Conservation (phyloP, 768 basidiomycete genomes). For the Phaffia australis region DNA sequence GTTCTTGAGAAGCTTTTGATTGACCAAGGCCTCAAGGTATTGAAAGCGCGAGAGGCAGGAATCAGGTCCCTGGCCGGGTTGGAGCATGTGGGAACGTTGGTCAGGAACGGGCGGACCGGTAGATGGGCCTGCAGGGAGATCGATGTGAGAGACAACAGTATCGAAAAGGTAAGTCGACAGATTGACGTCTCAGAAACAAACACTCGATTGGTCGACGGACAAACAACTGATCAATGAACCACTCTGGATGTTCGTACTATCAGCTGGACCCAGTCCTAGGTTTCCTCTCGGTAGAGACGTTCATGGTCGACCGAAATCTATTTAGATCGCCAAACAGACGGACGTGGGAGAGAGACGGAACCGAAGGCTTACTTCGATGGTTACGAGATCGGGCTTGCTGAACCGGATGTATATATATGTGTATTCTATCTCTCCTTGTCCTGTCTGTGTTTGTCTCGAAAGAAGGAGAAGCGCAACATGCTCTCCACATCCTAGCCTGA, state of each 20-base stretch:
- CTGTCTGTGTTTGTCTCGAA: too few relatives aligned
- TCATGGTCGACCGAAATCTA: constrained; percentile 29
- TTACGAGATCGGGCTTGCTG: not conserved
- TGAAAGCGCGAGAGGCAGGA: constrained; percentile 15
- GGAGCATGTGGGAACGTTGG: constrained; percentile 4
- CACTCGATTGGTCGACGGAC: not conserved
- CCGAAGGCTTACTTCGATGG: not conserved
- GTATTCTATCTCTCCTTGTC: too few relatives aligned
- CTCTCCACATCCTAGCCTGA: too few relatives aligned
- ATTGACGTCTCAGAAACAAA: not conserved
- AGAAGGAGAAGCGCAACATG: too few relatives aligned
- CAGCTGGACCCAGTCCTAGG: constrained; percentile 26
- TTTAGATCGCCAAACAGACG: constrained; percentile 26
- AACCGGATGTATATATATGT: too few relatives aligned
- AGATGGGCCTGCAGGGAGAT: constrained; percentile 23
- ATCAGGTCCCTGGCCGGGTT: constrained; percentile 4
- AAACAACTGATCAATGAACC: not conserved
- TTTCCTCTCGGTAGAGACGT: constrained; percentile 24
- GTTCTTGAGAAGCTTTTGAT: not conserved
- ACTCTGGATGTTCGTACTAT: not conserved
- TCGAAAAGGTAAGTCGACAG: constrained; percentile 20
- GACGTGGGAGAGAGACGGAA: constrained; percentile 28
- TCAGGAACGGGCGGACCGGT: constrained; percentile 2
- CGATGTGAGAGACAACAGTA: constrained; percentile 16
- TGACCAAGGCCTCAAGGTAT: constrained; percentile 5